phyloP scores from a whole-genome alignment of 2,329 filamentous ascomycete species.

The Beauveria australis region DNA sequence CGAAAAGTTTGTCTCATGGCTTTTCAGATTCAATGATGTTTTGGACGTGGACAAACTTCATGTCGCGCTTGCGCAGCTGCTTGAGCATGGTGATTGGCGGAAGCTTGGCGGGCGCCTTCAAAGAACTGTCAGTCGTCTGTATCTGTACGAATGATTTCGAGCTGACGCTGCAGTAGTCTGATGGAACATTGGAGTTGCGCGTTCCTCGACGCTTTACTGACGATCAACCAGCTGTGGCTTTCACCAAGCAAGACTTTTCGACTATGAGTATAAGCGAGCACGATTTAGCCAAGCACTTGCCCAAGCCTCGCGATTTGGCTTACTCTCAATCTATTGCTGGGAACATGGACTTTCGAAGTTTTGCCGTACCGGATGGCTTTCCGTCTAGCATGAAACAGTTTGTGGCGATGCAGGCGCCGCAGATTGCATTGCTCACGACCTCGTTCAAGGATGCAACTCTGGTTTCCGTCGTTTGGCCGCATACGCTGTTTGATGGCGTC shows the following conservation, averaged over 20 bases:
- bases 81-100: conserved; percentile 36
- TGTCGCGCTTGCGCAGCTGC: conserved; percentile 26
- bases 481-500: conserved; percentile 37
- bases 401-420: neutral
- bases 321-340: neutral
- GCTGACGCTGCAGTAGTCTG: neutral
- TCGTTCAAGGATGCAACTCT: conserved; percentile 40
- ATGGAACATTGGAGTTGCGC: neutral
- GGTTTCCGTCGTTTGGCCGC: conserved; percentile 34
- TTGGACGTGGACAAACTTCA: conserved; percentile 33
- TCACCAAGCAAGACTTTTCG: neutral
- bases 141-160: neutral
- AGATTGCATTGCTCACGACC: conserved; percentile 21
- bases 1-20: conserved; percentile 23
- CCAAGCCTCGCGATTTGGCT: neutral
- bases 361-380: neutral
- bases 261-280: neutral
- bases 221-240: neutral
- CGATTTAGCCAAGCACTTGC: neutral
- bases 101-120: conserved; percentile 36
- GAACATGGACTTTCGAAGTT: neutral
- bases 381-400: neutral
- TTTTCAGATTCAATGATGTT: conserved; percentile 37
- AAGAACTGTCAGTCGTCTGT: neutral
- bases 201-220: conserved; percentile 1